Base-by-base conservation (phyloP, 805 yeast species). In the Hanseniaspora guilliermondii region DNA sequence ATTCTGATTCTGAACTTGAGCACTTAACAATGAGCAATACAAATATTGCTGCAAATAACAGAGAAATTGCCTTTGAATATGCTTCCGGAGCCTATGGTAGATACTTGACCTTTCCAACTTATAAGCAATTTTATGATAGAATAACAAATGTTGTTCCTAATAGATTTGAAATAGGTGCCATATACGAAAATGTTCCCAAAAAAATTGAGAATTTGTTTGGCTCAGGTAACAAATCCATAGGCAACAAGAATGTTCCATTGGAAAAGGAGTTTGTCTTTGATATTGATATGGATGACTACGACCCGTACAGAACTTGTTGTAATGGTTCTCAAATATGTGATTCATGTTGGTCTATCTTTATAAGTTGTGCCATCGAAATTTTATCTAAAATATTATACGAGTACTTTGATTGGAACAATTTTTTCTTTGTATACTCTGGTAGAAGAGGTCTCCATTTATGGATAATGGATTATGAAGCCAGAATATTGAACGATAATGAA, bases 381-480 rank as follows among this genome's bases (percentile, higher is more conserved):
- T 70, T 93, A 57, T 86, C 85, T 57, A 64, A 67, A 1, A 83
- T 95, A 0, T 73, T 93, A 52, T 71, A 78, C 52, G 87, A 87
- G 49, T 97, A 91, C 67, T 93, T 93, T 68, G 97, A 96, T 0
- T 89, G 86, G 66, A 71, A 80, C 57, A 82, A 87, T 67, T 73
- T 87, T 64, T 73, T 93, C 49, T 93, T 97, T 97, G 96, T 91
- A 4, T 93, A 87, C 64, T 87, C 96, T 0, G 98, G 98, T 47
- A 84, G 98, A 74, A 85, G 98, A 77, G 98, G 98, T 68, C 95
- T 94, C 16, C 98, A 93, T 74, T 94, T 97, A 63, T 93, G 98
- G 98, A 76, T 93, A 24, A 85, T 95, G 68, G 98, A 93, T 65
- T 69, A 76, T 54, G 72, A 89, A 47, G 96, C 97, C 0, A 72